phyloP scores from a whole-genome alignment of 345 rosid genomes.

The Lepidium aucheri region DNA sequence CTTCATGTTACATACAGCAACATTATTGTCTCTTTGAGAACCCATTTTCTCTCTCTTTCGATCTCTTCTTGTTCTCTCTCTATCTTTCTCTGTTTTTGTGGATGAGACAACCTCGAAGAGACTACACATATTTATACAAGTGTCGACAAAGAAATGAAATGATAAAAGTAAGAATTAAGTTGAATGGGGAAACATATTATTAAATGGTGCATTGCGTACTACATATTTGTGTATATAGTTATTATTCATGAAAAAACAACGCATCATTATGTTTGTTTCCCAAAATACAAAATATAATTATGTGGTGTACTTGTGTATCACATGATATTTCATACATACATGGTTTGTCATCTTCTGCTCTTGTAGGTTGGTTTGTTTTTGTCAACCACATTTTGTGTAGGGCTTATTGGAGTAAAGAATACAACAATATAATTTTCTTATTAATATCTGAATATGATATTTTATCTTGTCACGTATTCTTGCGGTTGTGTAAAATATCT shows the following conservation, averaged over 20 bases:
- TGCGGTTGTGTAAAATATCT: constrained; percentile 4
- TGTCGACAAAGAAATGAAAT: constrained; percentile 10
- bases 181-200: constrained; percentile 26
- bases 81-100: constrained; percentile 1
- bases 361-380: not conserved
- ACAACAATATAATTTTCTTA: not conserved
- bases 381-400: constrained; percentile 17
- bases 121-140: constrained; percentile 18
- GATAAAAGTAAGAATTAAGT: not conserved
- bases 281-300: constrained; percentile 19
- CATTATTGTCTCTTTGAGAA: constrained; percentile 45
- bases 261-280: constrained; percentile 29
- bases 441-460: not conserved
- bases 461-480: not conserved
- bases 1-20: constrained; percentile 53
- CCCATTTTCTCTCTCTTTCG: constrained; percentile 34
- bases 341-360: constrained; percentile 24
- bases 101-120: constrained; percentile 8
- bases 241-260: constrained; percentile 27
- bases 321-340: constrained; percentile 10
- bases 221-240: too few species aligned
- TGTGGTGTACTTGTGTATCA: constrained; percentile 27
- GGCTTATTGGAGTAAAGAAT: constrained; percentile 18
- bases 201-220: constrained; percentile 24
- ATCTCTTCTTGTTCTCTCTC: not conserved